phyloP scores from a whole-genome alignment of 2,329 filamentous ascomycete genomes.

The Plenodomus tracheiphilus region DNA sequence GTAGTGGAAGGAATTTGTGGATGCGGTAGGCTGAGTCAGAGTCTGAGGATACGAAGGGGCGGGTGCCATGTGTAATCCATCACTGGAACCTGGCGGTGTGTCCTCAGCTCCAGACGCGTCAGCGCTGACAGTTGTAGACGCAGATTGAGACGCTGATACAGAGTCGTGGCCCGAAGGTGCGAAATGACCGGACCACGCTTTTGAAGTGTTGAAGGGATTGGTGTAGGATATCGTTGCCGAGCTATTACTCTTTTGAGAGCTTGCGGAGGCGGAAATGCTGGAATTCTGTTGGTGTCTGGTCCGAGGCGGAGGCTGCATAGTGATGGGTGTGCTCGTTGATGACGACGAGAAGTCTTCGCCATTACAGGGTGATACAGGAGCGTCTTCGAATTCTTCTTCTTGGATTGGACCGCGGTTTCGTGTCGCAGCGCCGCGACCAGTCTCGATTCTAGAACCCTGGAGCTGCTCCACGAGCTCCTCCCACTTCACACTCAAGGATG shows the following conservation, averaged over 20 bases:
- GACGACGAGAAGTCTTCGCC: slow-evolving; percentile 34
- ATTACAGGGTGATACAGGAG: slow-evolving; percentile 26
- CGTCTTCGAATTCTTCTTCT: slow-evolving; percentile 31
- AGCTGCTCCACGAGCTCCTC: slow-evolving; percentile 57
- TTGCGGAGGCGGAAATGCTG: slow-evolving; percentile 40
- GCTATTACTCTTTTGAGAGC: slow-evolving; percentile 34
- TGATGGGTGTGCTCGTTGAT: slow-evolving; percentile 39
- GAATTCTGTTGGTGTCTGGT: slow-evolving; percentile 35
- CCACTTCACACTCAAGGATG: slow-evolving; percentile 54
- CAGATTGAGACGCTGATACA: slow-evolving; percentile 28
- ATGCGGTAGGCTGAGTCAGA: slow-evolving; percentile 27
- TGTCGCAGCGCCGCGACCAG: slow-evolving; percentile 37
- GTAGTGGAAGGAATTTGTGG: slow-evolving; percentile 22
- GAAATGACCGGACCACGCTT: slow-evolving; percentile 25
- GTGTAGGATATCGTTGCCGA: slow-evolving; percentile 27
- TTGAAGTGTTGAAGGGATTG: slow-evolving; percentile 29
- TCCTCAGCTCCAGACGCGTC: slow-evolving; percentile 40
- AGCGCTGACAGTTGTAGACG: slow-evolving; percentile 36
- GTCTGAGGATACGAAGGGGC: slow-evolving; percentile 36
- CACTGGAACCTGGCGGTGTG: slow-evolving; percentile 41
- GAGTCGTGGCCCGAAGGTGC: slow-evolving; percentile 30
- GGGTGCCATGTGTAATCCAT: slow-evolving; percentile 41
- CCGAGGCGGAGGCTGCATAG: slow-evolving; percentile 36
- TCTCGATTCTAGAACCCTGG: slow-evolving; percentile 39
- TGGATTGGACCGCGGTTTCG: slow-evolving; percentile 31